Evolutionary conservation across 306 rosid genomes (phyloP).

Genomic region (Sechiopsis laciniata): DNA sequence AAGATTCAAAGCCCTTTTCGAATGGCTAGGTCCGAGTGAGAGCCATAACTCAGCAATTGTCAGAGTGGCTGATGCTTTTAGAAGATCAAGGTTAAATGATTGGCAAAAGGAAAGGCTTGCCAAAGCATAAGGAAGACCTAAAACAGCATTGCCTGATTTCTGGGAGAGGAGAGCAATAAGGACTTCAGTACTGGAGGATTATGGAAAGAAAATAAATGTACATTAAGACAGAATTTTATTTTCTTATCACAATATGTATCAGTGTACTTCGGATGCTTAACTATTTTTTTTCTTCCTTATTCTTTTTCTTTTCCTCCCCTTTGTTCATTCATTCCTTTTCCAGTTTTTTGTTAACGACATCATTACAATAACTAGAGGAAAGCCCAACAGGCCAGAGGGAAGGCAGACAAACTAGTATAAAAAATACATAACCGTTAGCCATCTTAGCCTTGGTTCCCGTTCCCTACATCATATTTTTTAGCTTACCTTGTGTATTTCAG

Average conservation of each 20-base stretch:
- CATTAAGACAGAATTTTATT: neutral
- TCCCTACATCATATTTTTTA: slow-evolving; percentile 8
- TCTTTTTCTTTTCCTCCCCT: neutral
- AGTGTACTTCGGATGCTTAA: neutral
- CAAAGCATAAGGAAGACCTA: slow-evolving; percentile 84
- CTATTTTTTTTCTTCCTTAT: neutral
- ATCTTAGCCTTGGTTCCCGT: neutral
- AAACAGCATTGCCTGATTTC: slow-evolving; percentile 94
- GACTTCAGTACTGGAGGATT: neutral
- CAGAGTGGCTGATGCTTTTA: slow-evolving; percentile 86
- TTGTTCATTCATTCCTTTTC: neutral
- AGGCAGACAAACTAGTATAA: neutral
- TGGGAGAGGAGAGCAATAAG: slow-evolving; percentile 28
- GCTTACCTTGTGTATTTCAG: slow-evolving; percentile 90
- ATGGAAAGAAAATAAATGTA: slow-evolving; percentile 3
- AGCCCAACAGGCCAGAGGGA: neutral
- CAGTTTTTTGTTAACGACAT: neutral
- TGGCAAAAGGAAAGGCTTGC: slow-evolving; percentile 95
- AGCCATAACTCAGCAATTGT: slow-evolving; percentile 92
- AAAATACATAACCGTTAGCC: neutral
- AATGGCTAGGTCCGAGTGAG: slow-evolving; percentile 80
- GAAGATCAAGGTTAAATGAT: slow-evolving; percentile 93
- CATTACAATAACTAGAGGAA: neutral
- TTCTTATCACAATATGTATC: neutral
- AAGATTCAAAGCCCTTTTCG: slow-evolving; percentile 79